Evolutionary conservation across 305 asterid species (phyloP), one percentile per base, ranked within the genome.

Genomic region (Withania somnifera): DNA sequence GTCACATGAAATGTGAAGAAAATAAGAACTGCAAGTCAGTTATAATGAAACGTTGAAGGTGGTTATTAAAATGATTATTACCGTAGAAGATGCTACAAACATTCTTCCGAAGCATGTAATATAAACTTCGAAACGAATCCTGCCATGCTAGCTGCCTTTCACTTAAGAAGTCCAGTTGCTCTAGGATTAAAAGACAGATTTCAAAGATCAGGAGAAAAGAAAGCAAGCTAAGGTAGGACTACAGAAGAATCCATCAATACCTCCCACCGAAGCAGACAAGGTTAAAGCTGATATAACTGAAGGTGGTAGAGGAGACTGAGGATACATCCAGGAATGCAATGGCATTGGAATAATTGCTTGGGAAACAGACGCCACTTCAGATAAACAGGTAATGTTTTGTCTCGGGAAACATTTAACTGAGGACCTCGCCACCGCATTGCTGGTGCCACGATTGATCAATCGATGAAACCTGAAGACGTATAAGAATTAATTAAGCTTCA

Each of bases 281-380:
- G 92, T 84, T 90, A 96, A 86, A 60, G 96, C 96, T 78, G 98
- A 89, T 89, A 96, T 91, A 66, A 86, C 98, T 77, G 88, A 88
- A 85, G 86, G 88, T 45, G 98, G 95, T 86, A 94, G 89, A 85
- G 89, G 84, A 83, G 92, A 92, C 84, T 96, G 98, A 51, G 99
- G 99, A 85, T 93, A 91, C 91, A 93, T 90, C 98, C 99, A 96
- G 76, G 98, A 94, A 90, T 86, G 88, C 66, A 89, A 83, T 63
- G 71, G 61, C 83, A 87, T 85, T 64, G 57, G 78, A 75, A 82
- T 82, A 30, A 77, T 82, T 45, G 50, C 76, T 78, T 85, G 87
- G 66, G 89, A 64, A 34, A 84, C 77, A 71, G 90, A 90, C 79
- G 84, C 68, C 82, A 89, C 84, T 85, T 85, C 87, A 78, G 89